Percentiles rank a stretch among this genome's conserved stretches.
Evolutionary conservation across 495 filamentous ascomycete species (phyloP).

Genomic region (Penicillium atrosanguineum): DNA sequence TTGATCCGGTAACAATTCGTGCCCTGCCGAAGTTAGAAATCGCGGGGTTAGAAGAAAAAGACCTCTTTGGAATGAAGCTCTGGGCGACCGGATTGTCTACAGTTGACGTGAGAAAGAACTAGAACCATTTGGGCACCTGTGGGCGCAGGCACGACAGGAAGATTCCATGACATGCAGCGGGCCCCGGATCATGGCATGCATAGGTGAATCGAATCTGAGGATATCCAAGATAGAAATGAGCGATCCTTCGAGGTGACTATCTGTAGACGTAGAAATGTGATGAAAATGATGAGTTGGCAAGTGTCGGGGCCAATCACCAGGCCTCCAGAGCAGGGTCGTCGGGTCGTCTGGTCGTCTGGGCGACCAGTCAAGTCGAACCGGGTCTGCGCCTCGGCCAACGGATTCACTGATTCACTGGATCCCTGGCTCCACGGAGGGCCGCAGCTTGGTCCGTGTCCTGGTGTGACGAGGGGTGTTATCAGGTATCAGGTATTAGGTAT

Average conservation of each 20-base stretch:
- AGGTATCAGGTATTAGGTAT: neutral
- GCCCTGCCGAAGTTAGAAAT: too few species aligned
- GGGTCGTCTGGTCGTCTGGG: slow-evolving; percentile 24
- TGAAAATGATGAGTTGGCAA: slow-evolving; percentile 36
- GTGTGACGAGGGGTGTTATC: slow-evolving; percentile 15
- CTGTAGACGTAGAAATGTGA: slow-evolving; percentile 1
- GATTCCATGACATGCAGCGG: slow-evolving; percentile 13
- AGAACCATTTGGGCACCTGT: neutral
- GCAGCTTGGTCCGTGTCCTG: slow-evolving; percentile 13
- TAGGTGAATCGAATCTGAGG: neutral
- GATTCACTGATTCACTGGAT: neutral
- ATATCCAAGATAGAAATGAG: neutral
- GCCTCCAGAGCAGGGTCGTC: slow-evolving; percentile 8
- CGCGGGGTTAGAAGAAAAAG: too few species aligned
- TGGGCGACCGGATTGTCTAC: neutral
- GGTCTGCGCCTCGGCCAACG: slow-evolving; percentile 9
- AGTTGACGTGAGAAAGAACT: neutral
- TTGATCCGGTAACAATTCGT: too few species aligned
- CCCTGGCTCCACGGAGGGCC: slow-evolving; percentile 13
- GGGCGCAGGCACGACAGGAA: slow-evolving; percentile 15
- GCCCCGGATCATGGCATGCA: slow-evolving; percentile 6
- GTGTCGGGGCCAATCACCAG: slow-evolving; percentile 20
- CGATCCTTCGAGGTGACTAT: neutral
- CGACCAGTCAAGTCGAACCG: slow-evolving; percentile 14
- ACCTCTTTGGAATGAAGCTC: too few species aligned